These are phyloP conservation scores for Beauveria varroae DNA, from an alignment of 2,329 filamentous ascomycete species.

Conservation along the genomic window DNA sequence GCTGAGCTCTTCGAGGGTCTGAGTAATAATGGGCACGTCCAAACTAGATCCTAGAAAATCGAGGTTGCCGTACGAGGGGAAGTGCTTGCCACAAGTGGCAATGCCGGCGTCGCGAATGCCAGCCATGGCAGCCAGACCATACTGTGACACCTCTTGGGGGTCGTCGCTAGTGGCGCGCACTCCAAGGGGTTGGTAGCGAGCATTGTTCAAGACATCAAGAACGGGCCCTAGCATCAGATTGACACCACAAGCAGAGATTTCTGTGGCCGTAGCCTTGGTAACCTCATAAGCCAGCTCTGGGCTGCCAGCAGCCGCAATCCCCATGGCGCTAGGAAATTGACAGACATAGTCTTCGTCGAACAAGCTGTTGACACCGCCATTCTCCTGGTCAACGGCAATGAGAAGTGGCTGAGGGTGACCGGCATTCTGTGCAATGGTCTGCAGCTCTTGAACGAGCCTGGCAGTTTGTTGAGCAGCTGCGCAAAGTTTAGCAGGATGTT, in stretches of 20 bases:
- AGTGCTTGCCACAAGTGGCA: constrained; percentile 89
- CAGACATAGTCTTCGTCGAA: constrained; percentile 94
- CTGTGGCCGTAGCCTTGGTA: constrained; percentile 86
- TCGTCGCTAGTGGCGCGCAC: constrained; percentile 89
- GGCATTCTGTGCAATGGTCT: constrained; percentile 83
- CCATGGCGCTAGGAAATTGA: constrained; percentile 96
- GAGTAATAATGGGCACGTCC: constrained; percentile 91
- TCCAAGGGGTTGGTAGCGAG: constrained; percentile 80
- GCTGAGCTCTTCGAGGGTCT: constrained; percentile 86
- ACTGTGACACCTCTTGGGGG: constrained; percentile 89
- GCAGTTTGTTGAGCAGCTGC: constrained; percentile 87
- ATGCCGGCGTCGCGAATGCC: constrained; percentile 89
- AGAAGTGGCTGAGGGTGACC: constrained; percentile 83
- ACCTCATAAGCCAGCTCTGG: constrained; percentile 81
- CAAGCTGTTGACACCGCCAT: constrained; percentile 93
- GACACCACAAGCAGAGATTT: constrained; percentile 86
- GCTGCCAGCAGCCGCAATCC: constrained; percentile 83
- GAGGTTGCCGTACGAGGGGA: constrained; percentile 90
- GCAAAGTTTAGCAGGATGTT: constrained; percentile 18
- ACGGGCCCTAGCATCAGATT: constrained; percentile 94
- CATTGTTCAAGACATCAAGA: constrained; percentile 88
- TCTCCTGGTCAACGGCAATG: constrained; percentile 93
- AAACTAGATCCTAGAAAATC: constrained; percentile 87
- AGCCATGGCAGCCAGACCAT: constrained; percentile 82
- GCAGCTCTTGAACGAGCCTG: constrained; percentile 78